Conservation (phyloP, 148 eudicot genomes). For the Heliosperma pusillum region DNA sequence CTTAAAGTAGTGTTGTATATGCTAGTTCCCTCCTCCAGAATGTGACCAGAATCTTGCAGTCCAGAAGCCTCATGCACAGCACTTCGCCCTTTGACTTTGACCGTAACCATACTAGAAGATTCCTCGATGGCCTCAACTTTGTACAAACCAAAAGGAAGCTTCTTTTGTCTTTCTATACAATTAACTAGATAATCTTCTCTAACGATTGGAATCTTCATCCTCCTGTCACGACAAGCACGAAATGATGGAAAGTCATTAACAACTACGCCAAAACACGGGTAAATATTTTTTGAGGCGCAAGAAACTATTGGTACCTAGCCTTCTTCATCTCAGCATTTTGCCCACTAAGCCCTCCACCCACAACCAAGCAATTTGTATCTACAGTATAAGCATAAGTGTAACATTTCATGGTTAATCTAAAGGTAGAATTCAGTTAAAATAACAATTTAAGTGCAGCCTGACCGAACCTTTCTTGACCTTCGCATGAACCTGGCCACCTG, state of each 20-base stretch:
- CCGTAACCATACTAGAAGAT: constrained; percentile 56
- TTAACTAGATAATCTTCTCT: constrained; percentile 83
- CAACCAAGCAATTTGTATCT: constrained; percentile 87
- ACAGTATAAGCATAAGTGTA: constrained; percentile 19
- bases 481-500: constrained; percentile 71
- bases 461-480: constrained; percentile 74
- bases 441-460: not conserved
- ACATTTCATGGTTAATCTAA: not conserved
- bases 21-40: constrained; percentile 87
- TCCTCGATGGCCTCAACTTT: constrained; percentile 69
- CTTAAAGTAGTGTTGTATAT: constrained; percentile 90
- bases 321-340: constrained; percentile 71
- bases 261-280: not conserved
- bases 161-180: constrained; percentile 64
- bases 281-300: not conserved
- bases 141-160: constrained; percentile 76
- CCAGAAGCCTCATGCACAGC: constrained; percentile 85
- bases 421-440: not conserved
- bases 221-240: constrained; percentile 46
- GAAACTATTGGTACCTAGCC: constrained; percentile 56
- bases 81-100: constrained; percentile 93
- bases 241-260: not conserved
- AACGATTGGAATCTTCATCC: constrained; percentile 86
- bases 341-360: constrained; percentile 46
- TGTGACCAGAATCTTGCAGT: constrained; percentile 84